Evolutionary conservation across 192 early-diverging fungal species (phyloP).

Genomic region (Backusella luteola): DNA sequence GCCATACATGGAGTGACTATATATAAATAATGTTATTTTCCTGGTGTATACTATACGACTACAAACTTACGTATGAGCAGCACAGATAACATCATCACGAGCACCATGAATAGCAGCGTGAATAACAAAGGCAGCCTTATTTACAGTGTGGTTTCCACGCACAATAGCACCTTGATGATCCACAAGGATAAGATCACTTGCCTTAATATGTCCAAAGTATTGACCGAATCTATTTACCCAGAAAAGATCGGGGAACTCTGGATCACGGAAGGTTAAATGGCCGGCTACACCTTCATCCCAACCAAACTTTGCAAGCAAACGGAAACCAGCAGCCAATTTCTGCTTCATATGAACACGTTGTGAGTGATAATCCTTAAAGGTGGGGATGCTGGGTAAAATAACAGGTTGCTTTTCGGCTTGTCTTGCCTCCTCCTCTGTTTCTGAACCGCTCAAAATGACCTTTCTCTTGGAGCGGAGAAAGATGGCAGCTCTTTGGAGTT

Average conservation of each 20-base stretch:
- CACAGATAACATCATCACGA: slow-evolving; percentile 46
- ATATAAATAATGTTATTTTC: background rate
- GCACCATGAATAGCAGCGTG: slow-evolving; percentile 56
- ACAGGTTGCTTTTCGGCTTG: slow-evolving; percentile 43
- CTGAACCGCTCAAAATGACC: slow-evolving; percentile 29
- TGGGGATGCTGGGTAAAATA: slow-evolving; percentile 44
- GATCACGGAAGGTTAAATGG: slow-evolving; percentile 59
- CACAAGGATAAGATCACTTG: slow-evolving; percentile 55
- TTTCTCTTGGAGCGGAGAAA: slow-evolving; percentile 27
- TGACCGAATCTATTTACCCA: slow-evolving; percentile 63
- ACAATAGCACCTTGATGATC: slow-evolving; percentile 53
- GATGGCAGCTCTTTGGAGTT: background rate
- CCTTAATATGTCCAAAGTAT: slow-evolving; percentile 52
- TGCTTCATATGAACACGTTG: slow-evolving; percentile 59
- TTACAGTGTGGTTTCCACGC: slow-evolving; percentile 45
- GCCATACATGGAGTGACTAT: slow-evolving; percentile 58
- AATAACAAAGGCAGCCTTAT: slow-evolving; percentile 62
- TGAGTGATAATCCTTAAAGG: slow-evolving; percentile 41
- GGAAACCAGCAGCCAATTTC: slow-evolving; percentile 54
- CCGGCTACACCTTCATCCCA: slow-evolving; percentile 56
- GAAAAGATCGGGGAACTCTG: slow-evolving; percentile 55
- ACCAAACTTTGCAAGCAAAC: slow-evolving; percentile 54
- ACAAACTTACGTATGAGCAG: slow-evolving; percentile 43
- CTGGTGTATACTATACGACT: background rate
- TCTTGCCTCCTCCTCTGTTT: slow-evolving; percentile 41